Conservation (phyloP, 169 alveolate species). For the Plasmodium blacklocki region DNA sequence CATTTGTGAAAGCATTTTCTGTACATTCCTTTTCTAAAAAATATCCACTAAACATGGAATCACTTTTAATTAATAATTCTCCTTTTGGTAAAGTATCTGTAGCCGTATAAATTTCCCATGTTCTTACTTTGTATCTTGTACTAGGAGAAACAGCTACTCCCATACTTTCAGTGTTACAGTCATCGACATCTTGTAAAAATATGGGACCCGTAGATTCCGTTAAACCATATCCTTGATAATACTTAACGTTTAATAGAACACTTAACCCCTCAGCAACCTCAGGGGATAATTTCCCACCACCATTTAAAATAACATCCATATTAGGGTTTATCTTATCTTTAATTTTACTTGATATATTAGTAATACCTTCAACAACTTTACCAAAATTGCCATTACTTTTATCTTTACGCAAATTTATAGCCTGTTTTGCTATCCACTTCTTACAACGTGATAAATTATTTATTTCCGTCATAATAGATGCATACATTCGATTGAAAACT, state of each 20-base stretch:
- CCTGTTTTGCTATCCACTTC: constrained; percentile 1
- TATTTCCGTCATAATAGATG: constrained; percentile 19
- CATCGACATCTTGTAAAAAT: constrained; percentile 3
- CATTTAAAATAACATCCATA: constrained; percentile 11
- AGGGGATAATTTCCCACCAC: constrained; percentile 53
- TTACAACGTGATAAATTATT: constrained; percentile 20
- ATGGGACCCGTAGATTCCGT: constrained; percentile 58
- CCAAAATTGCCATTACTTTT: background rate
- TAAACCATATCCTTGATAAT: constrained; percentile 61
- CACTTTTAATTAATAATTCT: constrained; percentile 93
- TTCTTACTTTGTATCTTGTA: constrained; percentile 15
- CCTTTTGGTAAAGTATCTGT: constrained; percentile 92
- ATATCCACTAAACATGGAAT: constrained; percentile 90
- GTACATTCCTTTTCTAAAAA: constrained; percentile 91
- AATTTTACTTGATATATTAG: constrained; percentile 26
- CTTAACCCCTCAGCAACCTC: constrained; percentile 20
- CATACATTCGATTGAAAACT: constrained; percentile 25
- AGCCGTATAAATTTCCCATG: constrained; percentile 76
- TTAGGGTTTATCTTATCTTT: constrained; percentile 30
- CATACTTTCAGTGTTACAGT: background rate
- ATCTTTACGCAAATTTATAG: background rate
- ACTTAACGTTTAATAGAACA: constrained; percentile 2
- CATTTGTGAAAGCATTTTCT: constrained; percentile 87
- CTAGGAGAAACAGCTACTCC: constrained; percentile 28
- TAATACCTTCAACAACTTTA: background rate